These are phyloP conservation scores for Rhododendron williamsianum DNA, from an alignment of 148 eudicot species.

Conservation along the genomic window DNA sequence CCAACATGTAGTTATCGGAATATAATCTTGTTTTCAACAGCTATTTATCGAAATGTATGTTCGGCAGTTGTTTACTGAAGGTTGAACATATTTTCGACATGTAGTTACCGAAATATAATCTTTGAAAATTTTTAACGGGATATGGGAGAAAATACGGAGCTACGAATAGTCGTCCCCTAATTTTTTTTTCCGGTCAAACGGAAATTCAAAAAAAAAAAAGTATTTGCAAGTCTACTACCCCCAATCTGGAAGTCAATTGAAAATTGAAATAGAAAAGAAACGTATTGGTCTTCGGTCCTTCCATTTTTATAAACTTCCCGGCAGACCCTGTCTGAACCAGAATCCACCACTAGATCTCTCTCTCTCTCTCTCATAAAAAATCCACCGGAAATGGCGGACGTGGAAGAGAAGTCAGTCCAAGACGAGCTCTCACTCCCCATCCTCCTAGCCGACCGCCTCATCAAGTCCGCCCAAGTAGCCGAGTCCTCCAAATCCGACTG, in stretches of 20 bases:
- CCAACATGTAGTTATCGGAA: too few species aligned
- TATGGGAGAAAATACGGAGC: too few species aligned
- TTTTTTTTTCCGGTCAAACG: too few species aligned
- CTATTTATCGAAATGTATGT: too few species aligned
- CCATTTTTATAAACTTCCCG: neutral
- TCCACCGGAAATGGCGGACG: constrained; percentile 14
- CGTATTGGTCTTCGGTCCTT: neutral
- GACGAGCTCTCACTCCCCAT: constrained; percentile 54
- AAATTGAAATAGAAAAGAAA: neutral
- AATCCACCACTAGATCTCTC: neutral
- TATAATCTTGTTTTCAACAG: too few species aligned
- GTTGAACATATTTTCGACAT: too few species aligned
- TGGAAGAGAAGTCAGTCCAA: constrained; percentile 34
- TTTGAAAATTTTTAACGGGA: too few species aligned
- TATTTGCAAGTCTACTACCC: neutral
- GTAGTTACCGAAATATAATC: too few species aligned
- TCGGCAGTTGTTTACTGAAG: too few species aligned
- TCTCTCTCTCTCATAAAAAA: neutral
- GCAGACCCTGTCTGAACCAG: neutral
- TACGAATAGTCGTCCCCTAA: too few species aligned
- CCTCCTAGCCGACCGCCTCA: constrained; percentile 48
- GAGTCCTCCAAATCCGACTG: constrained; percentile 57
- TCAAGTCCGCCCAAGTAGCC: constrained; percentile 55
- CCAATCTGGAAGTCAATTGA: neutral
- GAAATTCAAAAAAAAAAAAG: too few species aligned